Evolutionary conservation across 345 rosid genomes (phyloP).

Genomic region (Euphorbia pulcherrima): DNA sequence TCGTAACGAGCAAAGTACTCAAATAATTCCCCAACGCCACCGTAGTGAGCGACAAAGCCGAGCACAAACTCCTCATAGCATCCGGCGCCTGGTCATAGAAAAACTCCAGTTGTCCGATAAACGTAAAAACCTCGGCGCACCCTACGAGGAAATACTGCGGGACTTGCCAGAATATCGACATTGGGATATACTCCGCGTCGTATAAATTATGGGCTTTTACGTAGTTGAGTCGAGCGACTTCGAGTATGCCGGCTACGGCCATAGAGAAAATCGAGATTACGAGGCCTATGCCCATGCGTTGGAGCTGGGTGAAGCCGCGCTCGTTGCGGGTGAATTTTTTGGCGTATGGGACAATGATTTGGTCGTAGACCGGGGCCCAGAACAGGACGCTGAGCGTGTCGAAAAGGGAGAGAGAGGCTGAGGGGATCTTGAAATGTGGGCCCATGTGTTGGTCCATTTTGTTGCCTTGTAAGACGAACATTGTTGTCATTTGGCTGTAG

Average conservation of each 20-base stretch:
- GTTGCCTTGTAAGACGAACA: slow-evolving; percentile 92
- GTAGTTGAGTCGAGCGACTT: slow-evolving; percentile 51
- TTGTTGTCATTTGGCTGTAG: slow-evolving; percentile 83
- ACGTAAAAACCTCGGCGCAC: slow-evolving; percentile 84
- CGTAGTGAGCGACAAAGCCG: slow-evolving; percentile 74
- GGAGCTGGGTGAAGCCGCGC: slow-evolving; percentile 90
- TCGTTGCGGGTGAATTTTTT: slow-evolving; percentile 66
- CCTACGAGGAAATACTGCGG: slow-evolving; percentile 84
- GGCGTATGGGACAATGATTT: slow-evolving; percentile 55
- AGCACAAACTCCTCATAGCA: slow-evolving; percentile 88
- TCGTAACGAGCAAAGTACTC: slow-evolving; percentile 65
- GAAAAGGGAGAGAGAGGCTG: slow-evolving; percentile 86
- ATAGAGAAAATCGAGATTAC: slow-evolving; percentile 71
- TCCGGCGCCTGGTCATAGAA: slow-evolving; percentile 96
- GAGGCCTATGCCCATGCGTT: slow-evolving; percentile 88
- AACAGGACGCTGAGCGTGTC: slow-evolving; percentile 85
- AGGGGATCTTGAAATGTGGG: slow-evolving; percentile 63
- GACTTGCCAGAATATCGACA: slow-evolving; percentile 92
- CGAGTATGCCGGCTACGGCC: slow-evolving; percentile 64
- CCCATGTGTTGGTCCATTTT: slow-evolving; percentile 90
- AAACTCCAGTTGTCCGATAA: slow-evolving; percentile 81
- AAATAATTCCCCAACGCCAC: slow-evolving; percentile 73
- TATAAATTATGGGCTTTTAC: slow-evolving; percentile 57
- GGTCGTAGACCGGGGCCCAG: slow-evolving; percentile 80
- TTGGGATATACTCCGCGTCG: slow-evolving; percentile 46